Base-by-base conservation (phyloP, 129 eudicot genomes). In the Saposhnikovia divaricata region DNA sequence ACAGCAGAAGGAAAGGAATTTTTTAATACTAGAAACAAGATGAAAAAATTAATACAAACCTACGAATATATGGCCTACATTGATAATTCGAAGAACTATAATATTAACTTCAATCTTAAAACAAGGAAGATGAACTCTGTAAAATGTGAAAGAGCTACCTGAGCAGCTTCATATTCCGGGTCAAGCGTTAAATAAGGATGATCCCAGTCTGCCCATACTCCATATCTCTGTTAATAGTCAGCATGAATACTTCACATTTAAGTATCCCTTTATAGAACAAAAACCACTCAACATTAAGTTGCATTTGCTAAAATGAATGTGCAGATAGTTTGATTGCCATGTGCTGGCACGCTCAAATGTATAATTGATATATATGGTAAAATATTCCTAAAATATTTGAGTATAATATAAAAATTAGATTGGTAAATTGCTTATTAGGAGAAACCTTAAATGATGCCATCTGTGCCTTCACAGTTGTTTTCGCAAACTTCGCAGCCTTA, bases 181-280 rank as follows among this genome's bases (percentile, higher is more conserved):
- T 95, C 96, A 77, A 95, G 99, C 46, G 99, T 95, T 78, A 92
- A 89, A 86, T 95, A 95, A 74, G 97, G 95, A 84, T 92, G 86
- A 68, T 95, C 99, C 99, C 99, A 95, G 85, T 93, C 96, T 57
- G 87, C 99, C 99, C 99, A 95, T 70, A 95, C 89, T 86, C 99
- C 99, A 80, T 82, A 92, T 46, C 99, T 86, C 96, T 93, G 92
- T 72, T 28, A 48, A 72, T 79, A 80, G 37, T 72, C 31, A 80
- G 46, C 47, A 83, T 61, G 39, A 12, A 84, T 45, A 44, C 51
- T 73, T 72, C 79, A 39, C 40, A 70, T 65, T 34, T 77, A 61
- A 63, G 3, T 19, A 5, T 73, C 82, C 18, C 0, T 37, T 73
- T 55, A 78, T 27, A 75, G 12, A 37, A 73, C 21, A 23, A 78